Evolutionary conservation across 352 stramenopile species (phyloP).

Genomic region (Phytophthora citricola): DNA sequence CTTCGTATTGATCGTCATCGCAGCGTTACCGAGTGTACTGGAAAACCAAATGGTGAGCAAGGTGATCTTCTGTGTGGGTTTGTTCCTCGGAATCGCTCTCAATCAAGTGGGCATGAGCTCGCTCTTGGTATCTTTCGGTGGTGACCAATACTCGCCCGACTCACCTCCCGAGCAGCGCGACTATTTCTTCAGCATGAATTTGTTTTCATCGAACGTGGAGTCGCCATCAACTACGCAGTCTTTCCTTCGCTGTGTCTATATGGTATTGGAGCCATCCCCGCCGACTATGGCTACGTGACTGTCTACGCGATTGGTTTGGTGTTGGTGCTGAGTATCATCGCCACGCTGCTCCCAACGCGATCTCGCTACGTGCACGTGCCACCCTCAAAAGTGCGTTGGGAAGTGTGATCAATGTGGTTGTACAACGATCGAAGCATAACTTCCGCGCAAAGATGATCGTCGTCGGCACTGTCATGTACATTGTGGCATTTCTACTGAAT

Average conservation of each 20-base stretch:
- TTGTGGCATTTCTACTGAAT: conserved; percentile 54
- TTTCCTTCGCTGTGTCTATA: conserved; percentile 79
- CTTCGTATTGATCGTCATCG: conserved; percentile 54
- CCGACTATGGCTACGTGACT: conserved; percentile 42
- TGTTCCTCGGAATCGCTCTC: conserved; percentile 61
- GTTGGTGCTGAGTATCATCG: conserved; percentile 44
- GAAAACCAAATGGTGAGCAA: conserved; percentile 38
- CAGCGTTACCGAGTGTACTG: conserved; percentile 45
- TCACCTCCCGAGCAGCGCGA: conserved; percentile 50
- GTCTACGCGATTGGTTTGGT: conserved; percentile 62
- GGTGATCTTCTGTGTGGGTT: conserved; percentile 59
- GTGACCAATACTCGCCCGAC: conserved; percentile 62
- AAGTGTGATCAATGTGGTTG: conserved; percentile 47
- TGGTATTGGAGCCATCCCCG: conserved; percentile 57
- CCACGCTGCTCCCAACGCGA: conserved; percentile 40
- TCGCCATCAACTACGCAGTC: conserved; percentile 76
- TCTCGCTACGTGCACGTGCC: conserved; percentile 56
- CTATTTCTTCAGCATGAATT: conserved; percentile 87
- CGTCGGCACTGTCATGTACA: conserved; percentile 39
- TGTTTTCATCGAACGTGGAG: conserved; percentile 77
- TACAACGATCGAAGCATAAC: conserved; percentile 33
- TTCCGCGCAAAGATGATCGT: conserved; percentile 39
- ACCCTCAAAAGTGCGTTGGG: conserved; percentile 45
- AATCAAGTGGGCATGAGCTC: conserved; percentile 59
- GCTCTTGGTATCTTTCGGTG: conserved; percentile 66